Base-by-base conservation (phyloP, 495 filamentous ascomycete genomes). In the Penicillium daleae region DNA sequence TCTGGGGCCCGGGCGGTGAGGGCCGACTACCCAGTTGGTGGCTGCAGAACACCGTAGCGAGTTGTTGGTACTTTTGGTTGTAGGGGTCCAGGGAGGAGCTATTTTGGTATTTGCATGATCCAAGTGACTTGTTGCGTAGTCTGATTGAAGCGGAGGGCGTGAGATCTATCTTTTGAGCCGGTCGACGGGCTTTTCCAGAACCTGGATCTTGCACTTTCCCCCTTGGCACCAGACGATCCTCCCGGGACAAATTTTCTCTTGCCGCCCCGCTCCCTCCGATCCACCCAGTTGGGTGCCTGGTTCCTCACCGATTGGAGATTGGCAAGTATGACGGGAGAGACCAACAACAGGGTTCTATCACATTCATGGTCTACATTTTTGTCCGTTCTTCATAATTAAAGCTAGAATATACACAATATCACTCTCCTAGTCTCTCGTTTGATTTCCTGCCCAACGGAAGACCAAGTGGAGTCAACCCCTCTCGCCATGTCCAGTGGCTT, bases 191-290 rank as follows among this genome's bases (percentile, higher is more conserved):
- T 44, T 8, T 19, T 39, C 24, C 27, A 37, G 7, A 31, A 42
- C 17, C 35, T 59, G 49, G 52, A 21, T 57, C 51, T 52, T 60
- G 27, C n/a, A 48, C 27, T 21, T 58, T 29, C 39, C 55, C 22
- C 29, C 51, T 29, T 60, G 48, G 57, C 12, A 49, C 50, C 37
- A 61, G 56, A 64, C 35, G 65, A 70, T 72, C 61, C 49, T 56
- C 65, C 68, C 58, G 67, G 66, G 61, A 64, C 68, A 72, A 73
- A 12, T 71, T 73, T 72, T 68, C 64, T 70, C 64, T 70, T 67
- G 58, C 66, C 68, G 70, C 70, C 70, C 70, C 70, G 70, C 70
- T 61, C 65, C 35, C 51, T 48, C 59, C 62, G 65, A 68, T 71
- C 68, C 68, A 73, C 70, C 61, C 32, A 33, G 39, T 57, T 66